Evolutionary conservation across 768 basidiomycete genomes (phyloP).

Genomic region (Amanita brunnescens): DNA sequence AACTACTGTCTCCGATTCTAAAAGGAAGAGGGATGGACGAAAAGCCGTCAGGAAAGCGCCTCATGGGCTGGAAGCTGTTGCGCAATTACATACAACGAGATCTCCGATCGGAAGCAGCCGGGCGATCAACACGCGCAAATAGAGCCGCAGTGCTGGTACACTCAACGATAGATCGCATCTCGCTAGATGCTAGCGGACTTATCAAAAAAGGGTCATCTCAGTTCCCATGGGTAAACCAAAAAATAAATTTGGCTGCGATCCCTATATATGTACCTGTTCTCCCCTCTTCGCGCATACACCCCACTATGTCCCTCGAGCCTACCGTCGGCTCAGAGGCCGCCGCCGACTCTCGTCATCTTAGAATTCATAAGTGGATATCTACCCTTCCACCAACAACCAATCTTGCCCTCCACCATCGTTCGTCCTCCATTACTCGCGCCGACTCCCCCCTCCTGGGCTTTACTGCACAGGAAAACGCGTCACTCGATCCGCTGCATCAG

Average conservation of each 20-base stretch:
- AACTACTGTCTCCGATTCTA: neutral
- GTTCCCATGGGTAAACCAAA: conserved; percentile 5
- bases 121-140: neutral
- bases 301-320: neutral
- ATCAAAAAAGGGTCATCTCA: neutral
- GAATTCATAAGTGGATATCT: conserved; percentile 6
- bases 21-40: neutral
- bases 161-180: conserved; percentile 1
- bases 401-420: neutral
- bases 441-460: conserved; percentile 8
- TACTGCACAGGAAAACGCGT: conserved; percentile 2
- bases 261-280: conserved; percentile 1
- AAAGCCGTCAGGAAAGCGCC: neutral
- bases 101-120: neutral
- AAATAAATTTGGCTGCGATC: neutral
- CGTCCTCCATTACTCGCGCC: neutral
- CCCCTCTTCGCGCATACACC: conserved; percentile 1
- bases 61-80: neutral
- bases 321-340: neutral
- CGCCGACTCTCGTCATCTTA: neutral
- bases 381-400: neutral
- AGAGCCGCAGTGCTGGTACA: neutral
- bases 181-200: neutral
- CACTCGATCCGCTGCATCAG: conserved; percentile 3
- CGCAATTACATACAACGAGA: conserved; percentile 1